phyloP scores from a whole-genome alignment of 768 basidiomycete species.

The Gautieria morchelliformis region DNA sequence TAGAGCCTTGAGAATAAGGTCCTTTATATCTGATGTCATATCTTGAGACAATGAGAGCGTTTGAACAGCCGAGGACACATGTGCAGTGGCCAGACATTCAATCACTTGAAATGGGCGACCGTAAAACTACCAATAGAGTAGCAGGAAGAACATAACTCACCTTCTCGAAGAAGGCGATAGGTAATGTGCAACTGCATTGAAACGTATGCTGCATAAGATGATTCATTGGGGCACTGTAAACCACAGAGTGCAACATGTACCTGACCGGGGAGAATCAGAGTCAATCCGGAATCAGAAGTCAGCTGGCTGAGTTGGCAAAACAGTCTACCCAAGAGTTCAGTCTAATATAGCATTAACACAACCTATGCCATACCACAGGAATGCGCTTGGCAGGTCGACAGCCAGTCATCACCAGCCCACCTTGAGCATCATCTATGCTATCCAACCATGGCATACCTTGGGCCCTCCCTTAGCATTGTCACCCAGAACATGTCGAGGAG shows the following conservation, averaged over 20 bases:
- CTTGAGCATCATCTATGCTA: constrained; percentile 31
- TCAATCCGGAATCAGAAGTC: constrained; percentile 78
- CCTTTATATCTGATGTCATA: background rate
- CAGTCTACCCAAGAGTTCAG: constrained; percentile 39
- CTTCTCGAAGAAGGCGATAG: constrained; percentile 79
- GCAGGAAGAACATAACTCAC: constrained; percentile 29
- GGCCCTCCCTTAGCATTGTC: no score
- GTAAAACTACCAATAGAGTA: background rate
- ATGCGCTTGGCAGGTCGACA: constrained; percentile 36
- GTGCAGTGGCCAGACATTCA: constrained; percentile 23
- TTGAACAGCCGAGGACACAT: constrained; percentile 1
- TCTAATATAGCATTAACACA: background rate
- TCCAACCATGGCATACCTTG: no score
- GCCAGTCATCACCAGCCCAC: constrained; percentile 40
- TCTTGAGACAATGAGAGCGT: background rate
- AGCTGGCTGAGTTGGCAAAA: constrained; percentile 65
- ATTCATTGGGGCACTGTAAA: background rate
- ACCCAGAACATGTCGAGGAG: no score
- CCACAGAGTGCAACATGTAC: constrained; percentile 26
- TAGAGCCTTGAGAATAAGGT: constrained; percentile 35
- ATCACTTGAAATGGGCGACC: constrained; percentile 41
- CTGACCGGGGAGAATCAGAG: constrained; percentile 44
- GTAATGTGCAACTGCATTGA: constrained; percentile 53
- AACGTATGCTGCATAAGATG: constrained; percentile 41
- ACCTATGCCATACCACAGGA: constrained; percentile 34